Base-by-base conservation (phyloP, 2,329 filamentous ascomycete species). In the Botrytis fragariae region DNA sequence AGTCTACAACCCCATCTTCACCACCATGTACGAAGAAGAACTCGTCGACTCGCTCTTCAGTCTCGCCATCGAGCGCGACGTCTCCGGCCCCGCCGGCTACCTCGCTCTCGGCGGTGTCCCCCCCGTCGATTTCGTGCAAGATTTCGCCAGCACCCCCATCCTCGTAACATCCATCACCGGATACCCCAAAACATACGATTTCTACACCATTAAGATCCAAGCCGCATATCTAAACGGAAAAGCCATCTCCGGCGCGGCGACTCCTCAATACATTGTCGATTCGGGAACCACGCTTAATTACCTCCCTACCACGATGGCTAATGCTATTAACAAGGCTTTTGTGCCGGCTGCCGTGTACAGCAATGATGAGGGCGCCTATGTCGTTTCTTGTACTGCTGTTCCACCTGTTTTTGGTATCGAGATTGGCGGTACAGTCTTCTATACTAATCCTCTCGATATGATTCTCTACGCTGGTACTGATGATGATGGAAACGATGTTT, bases 31-130 rank as follows among this genome's bases (percentile, higher is more conserved):
- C 76, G 79, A 83, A 64, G 77, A 84, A 45, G 81, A 83, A 32
- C 78, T 84, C 25, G 83, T 85, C 18, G 77, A 82, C 0, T 82
- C 85, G 0, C 77, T 85, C 22, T 88, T 87, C 81, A 84, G 82
- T 76, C 79, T 88, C n/a, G 84, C 83, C 1, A 80, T 88, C 29
- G 81, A 83, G 22, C 80, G 84, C 12, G 78, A 79, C n/a, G 71
- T 75, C 25, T 71, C 70, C 1, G 74, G 77, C 0, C 76, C 80
- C 29, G 83, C 83, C 9, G 85, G 86, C 1, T 84, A 85, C 54
- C 79, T 88, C 8, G 83, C 85, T 0, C 79, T 88, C 2, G 86
- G 86, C 4, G 86, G 85, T 25, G 80, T 87, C 5, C 86, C 86
- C 6, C 82, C 85, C 1, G 82, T 87, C 8, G 74, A 77, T 3